Base-by-base conservation (phyloP, 2,329 filamentous ascomycete genomes). In the Lachnellula arida region DNA sequence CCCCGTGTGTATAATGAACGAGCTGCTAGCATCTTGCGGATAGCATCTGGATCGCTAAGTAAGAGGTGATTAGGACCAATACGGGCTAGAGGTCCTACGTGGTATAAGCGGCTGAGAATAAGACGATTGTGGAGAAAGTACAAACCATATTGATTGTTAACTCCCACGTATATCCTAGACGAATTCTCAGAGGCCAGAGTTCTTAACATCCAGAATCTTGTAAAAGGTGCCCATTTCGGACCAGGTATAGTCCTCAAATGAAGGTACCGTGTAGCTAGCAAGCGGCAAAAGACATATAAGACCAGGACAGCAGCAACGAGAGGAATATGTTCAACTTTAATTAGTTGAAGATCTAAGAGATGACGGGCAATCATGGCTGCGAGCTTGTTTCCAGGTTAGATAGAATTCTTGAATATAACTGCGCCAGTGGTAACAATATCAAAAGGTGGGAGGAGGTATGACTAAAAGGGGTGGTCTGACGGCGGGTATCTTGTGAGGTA, bases 51-150 rank as follows among this genome's bases (percentile, higher is more conserved):
- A 48, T 60, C 60, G 15, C 56, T 53, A 1, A 60, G 62, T 7
- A 65, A 11, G 5, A 65, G 35, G 15, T 50, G 46, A 44, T 65
- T 61, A 4, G 62, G 63, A 2, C 59, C 62, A 40, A 65, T 58
- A 5, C 63, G 52, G 15, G 53, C 61, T 1, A 65, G 48, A 14
- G 60, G 47, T 9, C 61, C 62, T 60, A 19, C 15, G 17, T 17
- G 39, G 15, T 19, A 42, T 42, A n/a, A n/a, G 15, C 39, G 17
- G 15, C 6, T n/a, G 39, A 1, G 15, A 42, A 7, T 17, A 17
- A 42, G 1, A 7, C 15, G 17, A 17, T n/a, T 42, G 8, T n/a
- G 17, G 15, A 19, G 6, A n/a, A 19, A 11, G 2, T 17, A 42
- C 39, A 17, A n/a, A 42, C 39, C 39, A 42, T 42, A 17, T 42